Conservation (phyloP, 306 rosid genomes). For the Trifolium repens region DNA sequence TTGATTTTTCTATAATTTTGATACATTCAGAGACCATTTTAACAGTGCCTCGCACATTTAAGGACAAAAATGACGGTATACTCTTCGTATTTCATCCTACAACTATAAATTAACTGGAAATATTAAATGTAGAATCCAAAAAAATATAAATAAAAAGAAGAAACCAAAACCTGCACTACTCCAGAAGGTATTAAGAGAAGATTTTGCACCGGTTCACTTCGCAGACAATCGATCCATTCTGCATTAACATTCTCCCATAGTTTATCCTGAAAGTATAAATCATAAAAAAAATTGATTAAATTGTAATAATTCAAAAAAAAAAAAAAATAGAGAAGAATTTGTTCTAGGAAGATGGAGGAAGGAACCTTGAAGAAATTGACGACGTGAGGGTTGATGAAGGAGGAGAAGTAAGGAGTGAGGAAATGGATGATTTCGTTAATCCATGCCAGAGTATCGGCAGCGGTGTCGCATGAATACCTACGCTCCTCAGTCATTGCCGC, state of each 20-base stretch:
- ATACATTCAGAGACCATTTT: background rate
- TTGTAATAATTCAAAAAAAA: background rate
- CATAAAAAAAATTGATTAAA: background rate
- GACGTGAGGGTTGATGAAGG: conserved; percentile 66
- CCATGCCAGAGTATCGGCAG: conserved; percentile 60
- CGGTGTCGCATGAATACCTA: conserved; percentile 63
- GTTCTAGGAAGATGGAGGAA: background rate
- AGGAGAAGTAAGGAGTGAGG: conserved; percentile 57
- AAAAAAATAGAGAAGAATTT: background rate
- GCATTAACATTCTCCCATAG: conserved; percentile 72
- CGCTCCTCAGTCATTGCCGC: conserved; percentile 26
- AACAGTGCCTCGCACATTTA: background rate
- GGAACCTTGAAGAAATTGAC: conserved; percentile 83
- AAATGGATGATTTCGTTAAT: conserved; percentile 73
- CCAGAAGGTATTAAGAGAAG: conserved; percentile 86
- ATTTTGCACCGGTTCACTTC: conserved; percentile 62
- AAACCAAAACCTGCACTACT: conserved; percentile 59
- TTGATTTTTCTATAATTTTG: too few species aligned
- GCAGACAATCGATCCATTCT: conserved; percentile 85
- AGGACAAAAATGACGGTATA: background rate
- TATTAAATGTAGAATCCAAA: too few species aligned
- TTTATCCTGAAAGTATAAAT: conserved; percentile 59
- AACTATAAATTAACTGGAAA: too few species aligned
- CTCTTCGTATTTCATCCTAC: background rate
- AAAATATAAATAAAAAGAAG: background rate